Conservation (phyloP, 2,329 filamentous ascomycete species). For the Alternaria ventricosa region DNA sequence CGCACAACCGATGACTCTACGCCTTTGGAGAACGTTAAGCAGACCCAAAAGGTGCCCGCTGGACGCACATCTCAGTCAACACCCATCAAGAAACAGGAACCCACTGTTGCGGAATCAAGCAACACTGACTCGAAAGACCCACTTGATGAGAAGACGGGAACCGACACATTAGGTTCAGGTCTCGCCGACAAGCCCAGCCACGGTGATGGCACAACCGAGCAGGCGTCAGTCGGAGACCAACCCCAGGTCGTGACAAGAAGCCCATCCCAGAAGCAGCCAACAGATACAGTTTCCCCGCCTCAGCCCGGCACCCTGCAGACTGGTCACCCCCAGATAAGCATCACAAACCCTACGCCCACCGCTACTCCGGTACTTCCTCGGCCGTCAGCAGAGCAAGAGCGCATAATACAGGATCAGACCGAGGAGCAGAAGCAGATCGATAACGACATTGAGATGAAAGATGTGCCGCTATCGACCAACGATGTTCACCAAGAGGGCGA, state of each 20-base stretch:
- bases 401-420: slow-evolving; percentile 58
- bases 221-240: slow-evolving; percentile 27
- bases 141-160: slow-evolving; percentile 52
- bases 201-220: slow-evolving; percentile 31
- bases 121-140: slow-evolving; percentile 54
- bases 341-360: slow-evolving; percentile 56
- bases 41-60: slow-evolving; percentile 46
- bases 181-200: slow-evolving; percentile 32
- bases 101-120: slow-evolving; percentile 51
- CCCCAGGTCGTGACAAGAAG: slow-evolving; percentile 41
- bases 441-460: slow-evolving; percentile 69
- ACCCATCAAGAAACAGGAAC: slow-evolving; percentile 50
- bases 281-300: slow-evolving; percentile 38
- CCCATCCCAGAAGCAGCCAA: slow-evolving; percentile 41
- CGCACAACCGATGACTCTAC: slow-evolving; percentile 50
- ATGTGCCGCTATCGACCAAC: slow-evolving; percentile 61
- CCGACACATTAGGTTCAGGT: slow-evolving; percentile 30
- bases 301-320: slow-evolving; percentile 45
- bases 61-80: slow-evolving; percentile 58
- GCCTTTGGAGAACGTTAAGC: slow-evolving; percentile 56
- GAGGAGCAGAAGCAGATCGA: slow-evolving; percentile 58
- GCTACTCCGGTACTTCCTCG: slow-evolving; percentile 43
- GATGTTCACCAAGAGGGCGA: slow-evolving; percentile 55
- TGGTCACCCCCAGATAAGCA: slow-evolving; percentile 47
- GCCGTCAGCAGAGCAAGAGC: slow-evolving; percentile 47